These are phyloP conservation scores for Ulota crispa DNA, from an alignment of 225 moss, liverwort and hornwort genomes.

Conservation along the genomic window DNA sequence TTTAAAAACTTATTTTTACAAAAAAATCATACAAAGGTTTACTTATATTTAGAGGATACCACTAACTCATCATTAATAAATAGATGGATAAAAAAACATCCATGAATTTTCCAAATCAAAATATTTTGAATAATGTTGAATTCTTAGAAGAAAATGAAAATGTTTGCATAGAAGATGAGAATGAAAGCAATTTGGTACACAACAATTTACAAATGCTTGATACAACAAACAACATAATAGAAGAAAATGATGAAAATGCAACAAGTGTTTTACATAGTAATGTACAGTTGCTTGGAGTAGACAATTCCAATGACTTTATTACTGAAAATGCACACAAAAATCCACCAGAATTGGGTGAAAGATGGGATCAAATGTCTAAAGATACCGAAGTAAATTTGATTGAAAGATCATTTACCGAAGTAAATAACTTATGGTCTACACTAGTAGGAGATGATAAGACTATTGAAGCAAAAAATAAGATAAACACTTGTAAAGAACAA, in stretches of 20 bases:
- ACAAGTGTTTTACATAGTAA: neutral
- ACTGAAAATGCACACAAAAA: neutral
- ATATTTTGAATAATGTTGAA: neutral
- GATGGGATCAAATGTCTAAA: neutral
- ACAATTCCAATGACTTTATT: neutral
- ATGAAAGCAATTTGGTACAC: neutral
- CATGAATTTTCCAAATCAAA: fast-evolving
- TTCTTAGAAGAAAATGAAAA: neutral
- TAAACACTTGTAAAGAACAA: fast-evolving
- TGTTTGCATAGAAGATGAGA: fast-evolving
- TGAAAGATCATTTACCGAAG: neutral
- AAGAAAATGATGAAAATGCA: neutral
- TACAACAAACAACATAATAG: neutral
- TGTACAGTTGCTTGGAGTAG: neutral
- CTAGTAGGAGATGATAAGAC: neutral
- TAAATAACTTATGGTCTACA: neutral
- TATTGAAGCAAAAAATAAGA: neutral
- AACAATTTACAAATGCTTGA: neutral
- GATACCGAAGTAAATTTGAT: neutral
- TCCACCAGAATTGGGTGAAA: neutral
- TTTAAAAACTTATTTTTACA: no score
- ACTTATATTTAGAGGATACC: neutral
- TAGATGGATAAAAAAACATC: neutral
- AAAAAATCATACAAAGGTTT: no score
- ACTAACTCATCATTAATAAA: neutral